Percentiles rank a stretch among this genome's conserved stretches.
Conservation (phyloP, 257 asterid genomes). For the Jaltomata sinuosa region DNA sequence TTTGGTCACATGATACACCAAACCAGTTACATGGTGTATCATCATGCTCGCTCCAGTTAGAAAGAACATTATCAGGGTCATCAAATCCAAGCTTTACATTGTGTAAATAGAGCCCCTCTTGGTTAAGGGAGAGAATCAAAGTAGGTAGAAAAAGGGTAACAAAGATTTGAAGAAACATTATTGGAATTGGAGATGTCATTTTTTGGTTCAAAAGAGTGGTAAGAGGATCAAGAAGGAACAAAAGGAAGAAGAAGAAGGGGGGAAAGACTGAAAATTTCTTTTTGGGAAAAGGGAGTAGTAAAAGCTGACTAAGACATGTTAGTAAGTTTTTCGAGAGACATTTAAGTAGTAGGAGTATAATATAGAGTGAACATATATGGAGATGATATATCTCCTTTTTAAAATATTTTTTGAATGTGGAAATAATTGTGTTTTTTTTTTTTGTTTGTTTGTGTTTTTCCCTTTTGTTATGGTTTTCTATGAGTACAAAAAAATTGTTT, state of each 20-base stretch:
- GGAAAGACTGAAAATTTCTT: background rate
- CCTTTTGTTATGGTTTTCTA: background rate
- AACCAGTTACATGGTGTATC: constrained; percentile 71
- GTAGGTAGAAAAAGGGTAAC: constrained; percentile 15
- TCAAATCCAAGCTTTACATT: constrained; percentile 55
- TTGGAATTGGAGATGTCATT: background rate
- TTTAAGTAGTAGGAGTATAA: too few species aligned
- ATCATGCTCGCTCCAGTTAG: constrained; percentile 58
- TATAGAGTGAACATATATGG: background rate
- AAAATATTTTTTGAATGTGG: background rate
- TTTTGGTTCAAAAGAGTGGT: too few species aligned
- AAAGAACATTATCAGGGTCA: constrained; percentile 63
- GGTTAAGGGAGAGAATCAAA: constrained; percentile 36
- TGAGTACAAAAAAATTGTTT: background rate
- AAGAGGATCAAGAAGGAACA: background rate
- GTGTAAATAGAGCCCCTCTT: constrained; percentile 56
- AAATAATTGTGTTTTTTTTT: background rate
- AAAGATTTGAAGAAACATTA: constrained; percentile 12
- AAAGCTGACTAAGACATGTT: constrained; percentile 10
- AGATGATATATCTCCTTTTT: background rate
- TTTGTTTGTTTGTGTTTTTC: background rate
- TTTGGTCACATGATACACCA: constrained; percentile 61
- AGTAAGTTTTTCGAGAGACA: background rate
- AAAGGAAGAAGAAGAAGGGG: background rate
- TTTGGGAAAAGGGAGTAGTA: background rate